A percentile compares a stretch with the other conserved stretches of the same genome.
phyloP scores from a whole-genome alignment of 148 eudicot genomes.

The Rhododendron williamsianum region DNA sequence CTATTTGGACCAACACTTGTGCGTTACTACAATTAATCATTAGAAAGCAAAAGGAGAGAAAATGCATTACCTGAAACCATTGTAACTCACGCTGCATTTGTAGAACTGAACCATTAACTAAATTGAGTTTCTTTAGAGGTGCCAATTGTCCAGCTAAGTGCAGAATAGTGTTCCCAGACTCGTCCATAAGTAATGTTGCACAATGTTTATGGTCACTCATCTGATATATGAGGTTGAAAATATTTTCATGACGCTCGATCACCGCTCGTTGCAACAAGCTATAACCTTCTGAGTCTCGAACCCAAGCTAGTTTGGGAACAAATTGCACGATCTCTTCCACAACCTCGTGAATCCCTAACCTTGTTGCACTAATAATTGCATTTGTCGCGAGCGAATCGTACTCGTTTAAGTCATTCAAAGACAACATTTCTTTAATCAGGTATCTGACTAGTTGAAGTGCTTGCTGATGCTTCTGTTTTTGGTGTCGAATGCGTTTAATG shows the following conservation, averaged over 20 bases:
- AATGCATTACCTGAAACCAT: constrained; percentile 9
- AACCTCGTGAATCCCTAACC: constrained; percentile 23
- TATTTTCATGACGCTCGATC: constrained; percentile 13
- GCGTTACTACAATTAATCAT: too few species aligned
- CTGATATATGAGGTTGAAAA: constrained; percentile 15
- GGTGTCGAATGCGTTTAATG: background rate
- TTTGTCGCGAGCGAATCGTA: background rate
- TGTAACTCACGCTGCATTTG: constrained; percentile 26
- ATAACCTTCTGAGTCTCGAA: background rate
- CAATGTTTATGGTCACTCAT: constrained; percentile 18
- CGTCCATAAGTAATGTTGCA: background rate
- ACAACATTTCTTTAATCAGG: background rate
- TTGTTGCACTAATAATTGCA: constrained; percentile 13
- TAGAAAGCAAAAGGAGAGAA: too few species aligned
- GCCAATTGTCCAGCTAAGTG: constrained; percentile 20
- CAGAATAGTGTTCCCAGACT: constrained; percentile 3
- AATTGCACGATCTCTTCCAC: constrained; percentile 9
- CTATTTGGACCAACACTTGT: too few species aligned
- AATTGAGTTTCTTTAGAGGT: constrained; percentile 10
- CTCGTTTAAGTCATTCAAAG: background rate
- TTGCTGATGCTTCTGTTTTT: constrained; percentile 8
- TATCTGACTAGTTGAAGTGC: constrained; percentile 17
- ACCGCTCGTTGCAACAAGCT: constrained; percentile 30
- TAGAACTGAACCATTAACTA: constrained; percentile 18
- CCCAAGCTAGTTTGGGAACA: constrained; percentile 28